Conservation (phyloP, 2,329 filamentous ascomycete species). For the Corynespora cassiicola region DNA sequence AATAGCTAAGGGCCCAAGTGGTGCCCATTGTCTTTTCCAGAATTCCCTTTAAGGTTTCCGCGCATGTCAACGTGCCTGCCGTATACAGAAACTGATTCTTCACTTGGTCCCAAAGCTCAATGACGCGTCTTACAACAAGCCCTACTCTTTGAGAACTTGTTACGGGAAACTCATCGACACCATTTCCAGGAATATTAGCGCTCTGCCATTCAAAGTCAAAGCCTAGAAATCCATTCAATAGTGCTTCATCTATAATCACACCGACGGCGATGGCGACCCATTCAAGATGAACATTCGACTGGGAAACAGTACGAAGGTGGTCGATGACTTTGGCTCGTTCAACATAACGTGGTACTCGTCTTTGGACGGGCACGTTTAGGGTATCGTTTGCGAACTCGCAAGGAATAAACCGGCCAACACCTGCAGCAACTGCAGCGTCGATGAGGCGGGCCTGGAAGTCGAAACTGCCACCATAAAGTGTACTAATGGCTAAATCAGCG, state of each 20-base stretch:
- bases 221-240: constrained; percentile 43
- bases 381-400: constrained; percentile 49
- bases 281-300: constrained; percentile 23
- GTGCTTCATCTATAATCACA: constrained; percentile 35
- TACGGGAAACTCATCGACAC: constrained; percentile 42
- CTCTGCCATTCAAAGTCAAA: constrained; percentile 50
- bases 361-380: constrained; percentile 36
- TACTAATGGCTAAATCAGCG: constrained; percentile 47
- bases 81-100: constrained; percentile 46
- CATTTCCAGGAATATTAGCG: constrained; percentile 44
- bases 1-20: constrained; percentile 38
- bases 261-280: constrained; percentile 46
- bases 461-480: constrained; percentile 32
- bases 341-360: constrained; percentile 33
- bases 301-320: constrained; percentile 29
- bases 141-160: constrained; percentile 42
- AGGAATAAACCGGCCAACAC: constrained; percentile 50
- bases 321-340: constrained; percentile 37
- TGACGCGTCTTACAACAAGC: constrained; percentile 27
- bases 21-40: constrained; percentile 34
- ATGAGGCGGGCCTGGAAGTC: constrained; percentile 40
- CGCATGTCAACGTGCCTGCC: constrained; percentile 37
- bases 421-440: constrained; percentile 47
- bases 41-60: constrained; percentile 37
- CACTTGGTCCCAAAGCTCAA: constrained; percentile 39